A percentile compares a stretch with the other conserved stretches of the same genome.
Evolutionary conservation across 352 stramenopile genomes (phyloP).

Genomic region (Phytophthora megakarya): DNA sequence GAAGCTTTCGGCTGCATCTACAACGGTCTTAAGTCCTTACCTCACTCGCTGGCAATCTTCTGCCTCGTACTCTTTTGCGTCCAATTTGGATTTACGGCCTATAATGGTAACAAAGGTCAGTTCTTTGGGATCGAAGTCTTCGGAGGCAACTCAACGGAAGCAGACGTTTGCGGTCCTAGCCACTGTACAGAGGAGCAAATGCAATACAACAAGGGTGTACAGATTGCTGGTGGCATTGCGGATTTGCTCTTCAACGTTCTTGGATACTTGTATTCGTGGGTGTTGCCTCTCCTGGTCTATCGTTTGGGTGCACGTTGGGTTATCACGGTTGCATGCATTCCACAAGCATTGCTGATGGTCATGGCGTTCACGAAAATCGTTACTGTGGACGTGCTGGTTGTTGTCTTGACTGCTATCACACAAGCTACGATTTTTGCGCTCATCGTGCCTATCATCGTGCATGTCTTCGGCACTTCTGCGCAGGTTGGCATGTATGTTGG

Average conservation of each 20-base stretch:
- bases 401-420: constrained; percentile 52
- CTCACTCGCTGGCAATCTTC: constrained; percentile 46
- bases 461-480: constrained; percentile 57
- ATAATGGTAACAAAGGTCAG: constrained; percentile 70
- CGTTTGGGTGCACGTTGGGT: constrained; percentile 48
- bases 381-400: constrained; percentile 49
- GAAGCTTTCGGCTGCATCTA: constrained; percentile 55
- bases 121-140: constrained; percentile 70
- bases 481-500: constrained; percentile 76
- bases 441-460: constrained; percentile 71
- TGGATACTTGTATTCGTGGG: constrained; percentile 56
- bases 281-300: constrained; percentile 51
- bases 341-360: constrained; percentile 54
- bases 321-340: constrained; percentile 47
- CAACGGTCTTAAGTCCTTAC: constrained; percentile 50
- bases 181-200: constrained; percentile 41
- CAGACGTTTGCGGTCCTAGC: constrained; percentile 42
- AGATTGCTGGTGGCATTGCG: constrained; percentile 48
- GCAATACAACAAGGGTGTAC: constrained; percentile 60
- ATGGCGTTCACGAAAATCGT: constrained; percentile 58
- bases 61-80: constrained; percentile 59
- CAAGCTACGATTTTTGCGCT: constrained; percentile 69
- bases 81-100: constrained; percentile 64
- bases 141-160: constrained; percentile 46
- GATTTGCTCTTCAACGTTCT: constrained; percentile 63